Conservation (phyloP, 2,329 filamentous ascomycete species). For the Xylariaceae sp. region DNA sequence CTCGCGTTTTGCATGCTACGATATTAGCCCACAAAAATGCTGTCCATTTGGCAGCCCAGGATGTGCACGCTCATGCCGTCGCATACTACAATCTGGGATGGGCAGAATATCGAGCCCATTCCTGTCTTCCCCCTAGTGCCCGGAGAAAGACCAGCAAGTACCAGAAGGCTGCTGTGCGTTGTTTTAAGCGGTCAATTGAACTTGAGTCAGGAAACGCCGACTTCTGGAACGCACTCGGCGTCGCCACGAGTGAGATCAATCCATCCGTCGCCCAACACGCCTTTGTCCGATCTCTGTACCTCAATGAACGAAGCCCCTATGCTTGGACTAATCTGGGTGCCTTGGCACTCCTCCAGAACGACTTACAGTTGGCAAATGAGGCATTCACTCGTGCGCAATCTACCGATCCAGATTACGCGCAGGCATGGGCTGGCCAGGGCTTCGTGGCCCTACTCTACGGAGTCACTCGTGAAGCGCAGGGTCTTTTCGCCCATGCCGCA, state of each 20-base stretch:
- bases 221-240: conserved; percentile 94
- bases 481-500: conserved; percentile 88
- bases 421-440: conserved; percentile 92
- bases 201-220: conserved; percentile 89
- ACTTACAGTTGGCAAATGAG: conserved; percentile 79
- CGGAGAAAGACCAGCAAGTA: conserved; percentile 60
- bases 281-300: conserved; percentile 83
- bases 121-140: conserved; percentile 50
- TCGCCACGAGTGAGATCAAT: conserved; percentile 81
- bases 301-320: conserved; percentile 81
- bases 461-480: conserved; percentile 69
- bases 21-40: conserved; percentile 86
- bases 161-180: conserved; percentile 74
- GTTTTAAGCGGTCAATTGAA: conserved; percentile 94
- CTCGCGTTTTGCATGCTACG: conserved; percentile 60
- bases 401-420: conserved; percentile 85
- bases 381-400: conserved; percentile 89
- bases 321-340: conserved; percentile 89
- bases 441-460: conserved; percentile 74
- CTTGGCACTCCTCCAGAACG: conserved; percentile 77
- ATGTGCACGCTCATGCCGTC: conserved; percentile 86
- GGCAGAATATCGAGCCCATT: conserved; percentile 80
- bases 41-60: conserved; percentile 64
- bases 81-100: conserved; percentile 96
- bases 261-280: conserved; percentile 87